Evolutionary conservation across 2,329 filamentous ascomycete genomes (phyloP).

Genomic region (Neofusicoccum laricinum): DNA sequence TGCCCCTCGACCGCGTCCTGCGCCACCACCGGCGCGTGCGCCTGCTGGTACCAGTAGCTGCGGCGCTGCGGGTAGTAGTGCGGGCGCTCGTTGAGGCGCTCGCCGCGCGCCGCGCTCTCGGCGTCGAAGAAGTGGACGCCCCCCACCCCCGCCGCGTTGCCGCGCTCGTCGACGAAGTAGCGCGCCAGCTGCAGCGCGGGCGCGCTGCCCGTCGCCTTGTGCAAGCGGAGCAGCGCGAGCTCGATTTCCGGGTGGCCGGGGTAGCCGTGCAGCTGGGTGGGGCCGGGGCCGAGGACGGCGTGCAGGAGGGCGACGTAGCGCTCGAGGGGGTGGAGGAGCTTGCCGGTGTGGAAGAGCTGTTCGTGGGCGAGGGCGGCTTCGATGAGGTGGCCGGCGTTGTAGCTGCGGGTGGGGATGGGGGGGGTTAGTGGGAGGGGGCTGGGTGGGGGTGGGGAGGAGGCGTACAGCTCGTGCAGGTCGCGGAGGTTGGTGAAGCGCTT

Average conservation of each 20-base stretch:
- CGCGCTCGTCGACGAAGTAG: conserved; percentile 59
- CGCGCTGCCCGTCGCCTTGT: conserved; percentile 38
- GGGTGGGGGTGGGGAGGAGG: conserved; percentile 18
- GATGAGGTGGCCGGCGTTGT: conserved; percentile 61
- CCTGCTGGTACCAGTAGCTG: conserved; percentile 54
- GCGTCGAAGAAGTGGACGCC: conserved; percentile 55
- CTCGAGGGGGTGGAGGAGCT: conserved; percentile 52
- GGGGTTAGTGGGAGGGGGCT: not conserved
- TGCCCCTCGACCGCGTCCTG: conserved; percentile 58
- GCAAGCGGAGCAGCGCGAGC: conserved; percentile 47
- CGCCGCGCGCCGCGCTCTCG: conserved; percentile 52
- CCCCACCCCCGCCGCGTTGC: conserved; percentile 50
- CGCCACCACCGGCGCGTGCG: conserved; percentile 54
- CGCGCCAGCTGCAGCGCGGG: conserved; percentile 48
- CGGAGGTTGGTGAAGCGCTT: conserved; percentile 58
- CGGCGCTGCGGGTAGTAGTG: conserved; percentile 45
- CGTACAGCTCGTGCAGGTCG: conserved; percentile 61
- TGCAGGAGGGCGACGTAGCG: conserved; percentile 55
- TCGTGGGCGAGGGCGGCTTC: conserved; percentile 59
- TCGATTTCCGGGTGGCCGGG: conserved; percentile 60
- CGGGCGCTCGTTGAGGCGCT: conserved; percentile 47
- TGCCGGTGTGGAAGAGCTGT: conserved; percentile 51
- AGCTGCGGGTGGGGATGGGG: too few relatives aligned
- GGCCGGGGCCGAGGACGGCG: conserved; percentile 50
- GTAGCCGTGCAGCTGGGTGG: conserved; percentile 55